Conservation (phyloP, 495 filamentous ascomycete species). For the Amphirosellinia nigrospora region DNA sequence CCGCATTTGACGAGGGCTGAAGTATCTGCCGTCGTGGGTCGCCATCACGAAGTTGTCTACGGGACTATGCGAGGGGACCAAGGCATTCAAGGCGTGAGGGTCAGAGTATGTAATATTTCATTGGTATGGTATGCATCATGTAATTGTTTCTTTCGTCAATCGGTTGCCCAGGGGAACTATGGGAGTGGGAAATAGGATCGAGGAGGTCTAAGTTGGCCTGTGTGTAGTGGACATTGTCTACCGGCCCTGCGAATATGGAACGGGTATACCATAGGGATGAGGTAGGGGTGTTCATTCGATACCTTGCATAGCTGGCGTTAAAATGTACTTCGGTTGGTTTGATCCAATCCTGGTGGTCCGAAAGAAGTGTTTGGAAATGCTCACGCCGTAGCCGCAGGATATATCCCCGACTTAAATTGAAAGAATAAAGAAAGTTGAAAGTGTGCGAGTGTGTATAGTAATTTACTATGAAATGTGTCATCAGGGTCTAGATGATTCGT, state of each 20-base stretch:
- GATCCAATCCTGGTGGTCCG: background rate
- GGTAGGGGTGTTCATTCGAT: constrained; percentile 21
- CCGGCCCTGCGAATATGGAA: background rate
- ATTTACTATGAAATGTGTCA: constrained; percentile 7
- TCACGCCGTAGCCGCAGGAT: background rate
- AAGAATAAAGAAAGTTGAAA: background rate
- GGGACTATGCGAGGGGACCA: constrained; percentile 79
- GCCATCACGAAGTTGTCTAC: constrained; percentile 74
- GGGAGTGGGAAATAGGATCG: background rate
- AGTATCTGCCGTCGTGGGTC: constrained; percentile 80
- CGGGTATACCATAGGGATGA: background rate
- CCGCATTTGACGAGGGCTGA: constrained; percentile 83
- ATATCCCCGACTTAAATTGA: background rate
- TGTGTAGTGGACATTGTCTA: background rate
- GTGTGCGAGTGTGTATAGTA: background rate
- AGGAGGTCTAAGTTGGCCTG: background rate
- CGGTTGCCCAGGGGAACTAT: background rate
- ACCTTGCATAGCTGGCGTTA: constrained; percentile 37
- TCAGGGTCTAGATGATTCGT: constrained; percentile 5
- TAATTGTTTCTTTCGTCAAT: constrained; percentile 5
- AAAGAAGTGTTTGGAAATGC: background rate
- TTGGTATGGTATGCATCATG: background rate
- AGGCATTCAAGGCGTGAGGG: constrained; percentile 43
- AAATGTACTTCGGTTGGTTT: constrained; percentile 24
- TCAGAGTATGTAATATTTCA: background rate